phyloP scores from a whole-genome alignment of 495 filamentous ascomycete genomes.

The Tetracladium setigerum region DNA sequence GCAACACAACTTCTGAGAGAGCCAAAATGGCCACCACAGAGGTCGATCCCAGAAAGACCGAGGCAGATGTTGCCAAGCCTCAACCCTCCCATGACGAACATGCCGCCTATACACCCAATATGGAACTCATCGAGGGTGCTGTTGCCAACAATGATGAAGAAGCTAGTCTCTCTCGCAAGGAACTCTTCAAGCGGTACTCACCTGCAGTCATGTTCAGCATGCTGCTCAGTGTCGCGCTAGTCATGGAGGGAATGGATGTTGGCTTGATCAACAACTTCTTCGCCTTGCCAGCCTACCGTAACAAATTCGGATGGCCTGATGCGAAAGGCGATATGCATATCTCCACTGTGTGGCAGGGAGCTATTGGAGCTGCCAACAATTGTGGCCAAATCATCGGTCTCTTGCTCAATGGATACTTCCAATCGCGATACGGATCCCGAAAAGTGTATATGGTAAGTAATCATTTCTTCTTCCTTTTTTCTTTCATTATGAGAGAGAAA shows the following conservation, averaged over 20 bases:
- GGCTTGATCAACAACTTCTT: slow-evolving; percentile 48
- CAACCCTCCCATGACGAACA: no score
- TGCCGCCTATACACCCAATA: not conserved
- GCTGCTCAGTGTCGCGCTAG: slow-evolving; percentile 47
- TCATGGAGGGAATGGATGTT: slow-evolving; percentile 55
- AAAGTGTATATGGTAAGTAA: slow-evolving; percentile 58
- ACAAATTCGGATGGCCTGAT: slow-evolving; percentile 52
- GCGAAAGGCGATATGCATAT: slow-evolving; percentile 52
- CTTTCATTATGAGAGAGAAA: no score
- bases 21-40: no score
- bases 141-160: slow-evolving; percentile 29
- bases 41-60: no score
- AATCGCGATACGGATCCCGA: slow-evolving; percentile 51
- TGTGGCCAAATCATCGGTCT: slow-evolving; percentile 65
- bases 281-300: slow-evolving; percentile 50
- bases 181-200: slow-evolving; percentile 40
- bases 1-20: no score
- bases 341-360: slow-evolving; percentile 63
- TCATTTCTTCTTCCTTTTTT: no score
- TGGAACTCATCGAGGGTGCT: not conserved
- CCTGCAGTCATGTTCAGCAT: slow-evolving; percentile 47
- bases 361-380: slow-evolving; percentile 56
- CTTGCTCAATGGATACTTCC: slow-evolving; percentile 62
- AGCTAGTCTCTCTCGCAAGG: slow-evolving; percentile 38
- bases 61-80: no score